Conservation (phyloP, 768 basidiomycete species). For the Phaeolepiota aurea region DNA sequence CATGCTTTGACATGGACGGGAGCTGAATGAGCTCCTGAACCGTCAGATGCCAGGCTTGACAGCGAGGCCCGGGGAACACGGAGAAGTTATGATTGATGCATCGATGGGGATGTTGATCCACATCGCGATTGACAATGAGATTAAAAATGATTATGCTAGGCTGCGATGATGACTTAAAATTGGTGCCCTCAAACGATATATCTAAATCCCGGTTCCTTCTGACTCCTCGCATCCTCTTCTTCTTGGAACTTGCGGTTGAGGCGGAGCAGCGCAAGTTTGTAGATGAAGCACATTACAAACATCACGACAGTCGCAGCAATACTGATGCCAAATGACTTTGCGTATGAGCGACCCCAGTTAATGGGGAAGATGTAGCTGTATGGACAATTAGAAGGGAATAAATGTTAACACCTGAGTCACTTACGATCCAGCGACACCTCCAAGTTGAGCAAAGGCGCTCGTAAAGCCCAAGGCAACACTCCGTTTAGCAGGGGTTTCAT, state of each 20-base stretch:
- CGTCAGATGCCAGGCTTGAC: no score
- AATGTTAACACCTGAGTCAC: slow-evolving; percentile 10
- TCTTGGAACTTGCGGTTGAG: slow-evolving; percentile 17
- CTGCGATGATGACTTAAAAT: no score
- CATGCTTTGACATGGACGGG: no score
- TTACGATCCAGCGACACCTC: slow-evolving; percentile 53
- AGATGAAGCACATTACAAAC: slow-evolving; percentile 24
- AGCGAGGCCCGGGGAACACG: no score
- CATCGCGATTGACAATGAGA: no score
- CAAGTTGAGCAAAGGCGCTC: slow-evolving; percentile 53
- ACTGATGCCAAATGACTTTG: slow-evolving; percentile 46
- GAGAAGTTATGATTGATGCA: no score
- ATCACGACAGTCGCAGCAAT: slow-evolving; percentile 34
- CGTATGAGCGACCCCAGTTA: slow-evolving; percentile 44
- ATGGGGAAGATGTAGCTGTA: slow-evolving; percentile 40
- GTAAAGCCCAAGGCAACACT: slow-evolving; percentile 59
- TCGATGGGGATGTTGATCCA: no score
- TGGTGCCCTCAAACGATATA: background rate
- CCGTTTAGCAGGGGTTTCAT: slow-evolving; percentile 57
- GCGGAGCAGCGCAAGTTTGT: slow-evolving; percentile 17
- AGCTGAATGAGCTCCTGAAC: no score
- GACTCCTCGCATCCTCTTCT: slow-evolving; percentile 1
- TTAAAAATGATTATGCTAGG: no score
- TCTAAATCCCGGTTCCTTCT: slow-evolving; percentile 1
- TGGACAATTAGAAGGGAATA: background rate